These are phyloP conservation scores for Aspergillus egyptiacus DNA, from an alignment of 495 filamentous ascomycete genomes.

Conservation along the genomic window DNA sequence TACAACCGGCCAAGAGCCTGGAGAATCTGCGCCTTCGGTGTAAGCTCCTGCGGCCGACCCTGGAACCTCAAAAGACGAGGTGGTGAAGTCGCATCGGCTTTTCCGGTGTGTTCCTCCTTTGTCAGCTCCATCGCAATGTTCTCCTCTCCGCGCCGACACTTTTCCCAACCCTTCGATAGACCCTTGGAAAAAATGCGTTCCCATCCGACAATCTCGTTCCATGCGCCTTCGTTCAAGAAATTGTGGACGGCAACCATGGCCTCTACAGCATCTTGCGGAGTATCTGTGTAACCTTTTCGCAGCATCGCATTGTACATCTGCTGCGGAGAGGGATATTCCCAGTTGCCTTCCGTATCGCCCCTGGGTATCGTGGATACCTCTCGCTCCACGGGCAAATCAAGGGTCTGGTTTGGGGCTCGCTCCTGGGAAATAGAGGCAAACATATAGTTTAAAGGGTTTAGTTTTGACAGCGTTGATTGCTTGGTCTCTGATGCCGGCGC, in stretches of 20 bases:
- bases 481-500: conserved; percentile 23
- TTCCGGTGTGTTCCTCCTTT: conserved; percentile 34
- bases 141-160: conserved; percentile 68
- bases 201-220: conserved; percentile 89
- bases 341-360: conserved; percentile 66
- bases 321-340: conserved; percentile 97
- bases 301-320: conserved; percentile 99
- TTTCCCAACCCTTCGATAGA: conserved; percentile 62
- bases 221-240: conserved; percentile 95
- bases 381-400: conserved; percentile 67
- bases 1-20: conserved; percentile 71
- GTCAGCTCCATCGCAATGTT: conserved; percentile 38
- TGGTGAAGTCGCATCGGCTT: conserved; percentile 35
- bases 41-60: conserved; percentile 80
- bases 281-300: conserved; percentile 92
- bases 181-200: conserved; percentile 77
- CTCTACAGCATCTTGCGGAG: conserved; percentile 87
- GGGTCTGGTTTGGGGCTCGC: conserved; percentile 63
- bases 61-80: conserved; percentile 81
- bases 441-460: conserved; percentile 98
- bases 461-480: conserved; percentile 54
- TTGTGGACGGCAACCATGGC: conserved; percentile 97
- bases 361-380: conserved; percentile 82
- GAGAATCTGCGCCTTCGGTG: conserved; percentile 79
- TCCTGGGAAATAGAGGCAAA: conserved; percentile 76